A percentile compares a stretch with the other conserved stretches of the same genome.
Evolutionary conservation across 768 basidiomycete species (phyloP).

Genomic region (Termitomyces sp.): DNA sequence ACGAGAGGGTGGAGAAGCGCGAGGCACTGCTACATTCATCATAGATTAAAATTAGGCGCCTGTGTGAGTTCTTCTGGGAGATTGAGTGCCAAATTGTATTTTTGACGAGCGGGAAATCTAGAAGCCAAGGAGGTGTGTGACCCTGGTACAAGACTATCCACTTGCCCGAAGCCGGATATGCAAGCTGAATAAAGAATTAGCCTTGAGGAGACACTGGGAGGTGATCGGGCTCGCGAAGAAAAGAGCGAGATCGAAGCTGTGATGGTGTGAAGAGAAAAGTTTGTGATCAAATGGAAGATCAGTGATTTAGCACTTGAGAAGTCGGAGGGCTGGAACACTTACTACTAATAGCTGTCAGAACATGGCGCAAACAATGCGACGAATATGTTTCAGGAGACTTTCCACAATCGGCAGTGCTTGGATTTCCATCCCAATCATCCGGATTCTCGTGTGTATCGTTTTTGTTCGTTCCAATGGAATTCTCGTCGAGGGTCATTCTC

Average conservation of each 20-base stretch:
- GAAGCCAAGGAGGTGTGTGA: background rate
- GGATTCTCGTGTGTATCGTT: background rate
- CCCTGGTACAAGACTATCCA: background rate
- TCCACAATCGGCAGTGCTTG: background rate
- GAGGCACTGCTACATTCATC: background rate
- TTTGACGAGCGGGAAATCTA: background rate
- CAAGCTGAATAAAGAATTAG: too few species aligned
- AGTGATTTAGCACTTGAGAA: background rate
- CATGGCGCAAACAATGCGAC: background rate
- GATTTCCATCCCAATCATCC: background rate
- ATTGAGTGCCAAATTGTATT: background rate
- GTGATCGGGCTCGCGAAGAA: background rate
- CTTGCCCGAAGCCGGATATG: background rate
- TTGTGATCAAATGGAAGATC: background rate
- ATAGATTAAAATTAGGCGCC: background rate
- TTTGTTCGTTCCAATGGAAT: background rate
- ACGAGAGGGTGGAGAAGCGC: background rate
- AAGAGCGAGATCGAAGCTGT: background rate
- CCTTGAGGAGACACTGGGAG: background rate
- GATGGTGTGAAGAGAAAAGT: background rate
- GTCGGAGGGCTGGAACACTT: background rate
- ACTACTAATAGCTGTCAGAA: background rate
- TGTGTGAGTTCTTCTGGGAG: background rate
- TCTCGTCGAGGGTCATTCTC: slow-evolving; percentile 1
- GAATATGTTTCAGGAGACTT: slow-evolving; percentile 1